Base-by-base conservation (phyloP, 1,139 yeast genomes). In the Kodamaea suecica region DNA sequence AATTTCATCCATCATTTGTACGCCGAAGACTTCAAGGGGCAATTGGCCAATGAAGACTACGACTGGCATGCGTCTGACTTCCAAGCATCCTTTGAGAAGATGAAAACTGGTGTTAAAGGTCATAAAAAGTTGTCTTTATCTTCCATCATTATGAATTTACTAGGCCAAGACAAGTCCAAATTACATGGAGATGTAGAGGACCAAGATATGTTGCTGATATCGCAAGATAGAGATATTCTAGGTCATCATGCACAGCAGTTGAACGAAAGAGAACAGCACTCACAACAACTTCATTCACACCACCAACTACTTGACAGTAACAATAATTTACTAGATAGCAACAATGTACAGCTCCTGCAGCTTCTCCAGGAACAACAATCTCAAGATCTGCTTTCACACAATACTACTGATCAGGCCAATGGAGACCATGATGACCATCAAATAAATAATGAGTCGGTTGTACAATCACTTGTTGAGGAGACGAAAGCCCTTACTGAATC, bases 1-100 rank as follows among this genome's bases (percentile, higher is more conserved):
- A 73, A 76, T 25, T 52, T 43, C 34, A 35, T 53, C 15, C 70
- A 39, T 6, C 41, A 40, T 15, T 15, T 41, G n/a, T 45, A 41
- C 17, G 35, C 39, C 2, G 41, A 34, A 12, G 49, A 45, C 29
- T 38, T 34, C 17, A 38, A 39, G 21, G 45, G 37, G 3, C 33
- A 25, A 10, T 21, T 36, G n/a, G 30, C 38, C 1, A 39, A 38
- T 31, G 24, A 37, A 13, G 39, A 37, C 5, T 44, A 35, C 15
- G 39, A 39, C 9, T 62, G 69, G 70, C 48, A 44, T 16, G 51
- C 65, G 3, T 38, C 55, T 2, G 73, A 67, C 44, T 64, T 67
- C 41, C 51, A 55, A 38, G 50, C 53, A 14, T 66, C 59, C 2
- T 66, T 66, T 38, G 70, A 64, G 21, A 62, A 57, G 35, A 53